Base-by-base conservation (phyloP, 225 moss, liverwort and hornwort genomes). In the Ulota crispa region DNA sequence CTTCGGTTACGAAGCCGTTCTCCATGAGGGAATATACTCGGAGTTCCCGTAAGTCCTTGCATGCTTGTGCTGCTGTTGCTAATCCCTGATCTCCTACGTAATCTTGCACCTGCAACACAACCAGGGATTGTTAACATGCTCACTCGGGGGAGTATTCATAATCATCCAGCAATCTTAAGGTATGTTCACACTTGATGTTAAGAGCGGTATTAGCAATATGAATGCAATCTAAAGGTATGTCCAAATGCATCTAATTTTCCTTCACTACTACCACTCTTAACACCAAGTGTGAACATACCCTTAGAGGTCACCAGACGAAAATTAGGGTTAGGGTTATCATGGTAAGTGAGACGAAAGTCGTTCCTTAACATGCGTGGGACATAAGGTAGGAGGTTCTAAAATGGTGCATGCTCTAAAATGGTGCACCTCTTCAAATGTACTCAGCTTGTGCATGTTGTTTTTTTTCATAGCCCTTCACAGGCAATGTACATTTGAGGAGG, bases 31-130 rank as follows among this genome's bases (percentile, higher is more conserved):
- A 95, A 41, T 91, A 94, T 0, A 97, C 97, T 9, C 97, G 92
- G 26, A 97, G 78, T 91, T 97, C 97, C 54, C 81, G 75, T 78
- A 97, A 62, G 15, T 94, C 91, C 80, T 87, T 94, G 80, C 97
- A 97, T 9, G 82, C 76, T 28, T 75, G 64, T 3, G 94, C 95
- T 41, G 92, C 95, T 6, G 81, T 81, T 78, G 84, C 75, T 54
- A 97, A 85, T 36, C 97, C 97, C 84, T 85, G 87, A 70, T 97
- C 95, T 1, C 95, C 93, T 34, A 97, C 90, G 57, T 85, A 94
- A 79, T 97, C 97, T 83, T 95, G 95, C 23, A 95, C 94, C 97
- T 97, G 91, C 13, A n/a, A 1, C n/a, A 64, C 34, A 23, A 45
- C 45, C 1, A 72, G 10, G 59, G 54, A 2, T 14, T 59, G 47